Base-by-base conservation (phyloP, 2,329 filamentous ascomycete species). In the Fusarium pilosicola region DNA sequence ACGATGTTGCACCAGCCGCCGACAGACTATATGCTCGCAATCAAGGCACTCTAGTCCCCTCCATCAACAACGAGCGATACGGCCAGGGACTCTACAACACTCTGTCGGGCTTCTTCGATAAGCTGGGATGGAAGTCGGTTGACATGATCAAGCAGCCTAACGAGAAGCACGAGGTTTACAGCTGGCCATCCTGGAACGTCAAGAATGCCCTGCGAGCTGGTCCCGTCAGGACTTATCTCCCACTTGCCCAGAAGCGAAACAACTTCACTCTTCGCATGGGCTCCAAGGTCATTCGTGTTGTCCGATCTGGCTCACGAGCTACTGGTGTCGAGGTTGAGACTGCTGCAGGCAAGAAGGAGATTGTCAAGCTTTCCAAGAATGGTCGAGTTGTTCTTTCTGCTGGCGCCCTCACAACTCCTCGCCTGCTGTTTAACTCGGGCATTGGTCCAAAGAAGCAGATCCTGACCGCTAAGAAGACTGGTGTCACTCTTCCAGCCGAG, bases 191-290 rank as follows among this genome's bases (percentile, higher is more conserved):
- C 10, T 93, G 89, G 84, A 93, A 93, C 88, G 92, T 90, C 78
- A 83, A 85, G 24, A 83, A 90, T 56, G 90, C 90, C 48, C 87
- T 92, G 80, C 85, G 92, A 68, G 90, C 89, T 57, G 92, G 92
- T 4, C 92, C 92, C n/a, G 84, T 94, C 80, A 89, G 88, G 17
- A 93, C 92, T 0, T 94, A 94, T 77, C 87, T 94, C 5, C 89
- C 91, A 8, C 85, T 86, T 24, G 90, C 91, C 6, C 84, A 85
- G 59, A 83, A 84, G 56, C 86, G 89, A 62, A 81, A 84, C 14
- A 92, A 93, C 82, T 94, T 94, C 81, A 86, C 88, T 54, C 84
- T 94, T 48, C 89, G 88, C 83, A 87, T 88, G 32, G 88, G 90
- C 74, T 92, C 91, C 5, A 86, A 88, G 42, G 92, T 92, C 22